These are phyloP conservation scores for Lipomyces sp. DNA, from an alignment of 805 yeast species.

Conservation along the genomic window DNA sequence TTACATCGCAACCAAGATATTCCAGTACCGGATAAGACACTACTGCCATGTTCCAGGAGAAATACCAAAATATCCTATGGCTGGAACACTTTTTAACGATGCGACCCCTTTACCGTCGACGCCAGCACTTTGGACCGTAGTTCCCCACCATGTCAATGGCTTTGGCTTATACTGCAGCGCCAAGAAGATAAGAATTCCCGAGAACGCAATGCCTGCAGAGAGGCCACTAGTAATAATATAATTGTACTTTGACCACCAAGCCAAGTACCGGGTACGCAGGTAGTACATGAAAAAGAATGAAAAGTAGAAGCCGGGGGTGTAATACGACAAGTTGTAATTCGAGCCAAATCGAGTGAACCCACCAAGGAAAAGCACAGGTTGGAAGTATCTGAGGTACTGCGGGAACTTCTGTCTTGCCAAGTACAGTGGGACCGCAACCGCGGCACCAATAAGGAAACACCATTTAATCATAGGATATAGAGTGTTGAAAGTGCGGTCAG, in stretches of 20 bases:
- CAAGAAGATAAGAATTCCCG: slow-evolving; percentile 61
- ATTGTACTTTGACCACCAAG: slow-evolving; percentile 40
- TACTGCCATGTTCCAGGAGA: not conserved
- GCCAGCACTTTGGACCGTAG: slow-evolving; percentile 37
- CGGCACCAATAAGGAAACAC: slow-evolving; percentile 65
- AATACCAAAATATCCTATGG: slow-evolving; percentile 17
- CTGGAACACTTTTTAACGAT: slow-evolving; percentile 14
- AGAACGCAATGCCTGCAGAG: slow-evolving; percentile 67
- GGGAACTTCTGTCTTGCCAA: slow-evolving; percentile 17
- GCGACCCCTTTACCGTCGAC: slow-evolving; percentile 19
- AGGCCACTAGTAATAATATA: slow-evolving; percentile 67
- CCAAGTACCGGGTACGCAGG: slow-evolving; percentile 13
- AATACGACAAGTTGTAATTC: slow-evolving; percentile 70
- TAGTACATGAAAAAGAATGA: slow-evolving; percentile 12
- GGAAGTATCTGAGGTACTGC: slow-evolving; percentile 51
- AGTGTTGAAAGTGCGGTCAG: slow-evolving; percentile 60
- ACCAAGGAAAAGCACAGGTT: slow-evolving; percentile 68
- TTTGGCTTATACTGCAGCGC: slow-evolving; percentile 51
- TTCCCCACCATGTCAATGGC: slow-evolving; percentile 69
- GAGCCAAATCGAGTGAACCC: slow-evolving; percentile 29
- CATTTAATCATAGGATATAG: slow-evolving; percentile 60
- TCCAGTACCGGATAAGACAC: too few species aligned
- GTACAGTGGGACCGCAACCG: slow-evolving; percentile 52
- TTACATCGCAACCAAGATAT: too few species aligned
- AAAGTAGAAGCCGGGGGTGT: slow-evolving; percentile 61